Percentiles rank a stretch among this genome's conserved stretches.
These are phyloP conservation scores for Prillingera fragicola DNA, from an alignment of 1,284 basidiomycete genomes.

Conservation along the genomic window DNA sequence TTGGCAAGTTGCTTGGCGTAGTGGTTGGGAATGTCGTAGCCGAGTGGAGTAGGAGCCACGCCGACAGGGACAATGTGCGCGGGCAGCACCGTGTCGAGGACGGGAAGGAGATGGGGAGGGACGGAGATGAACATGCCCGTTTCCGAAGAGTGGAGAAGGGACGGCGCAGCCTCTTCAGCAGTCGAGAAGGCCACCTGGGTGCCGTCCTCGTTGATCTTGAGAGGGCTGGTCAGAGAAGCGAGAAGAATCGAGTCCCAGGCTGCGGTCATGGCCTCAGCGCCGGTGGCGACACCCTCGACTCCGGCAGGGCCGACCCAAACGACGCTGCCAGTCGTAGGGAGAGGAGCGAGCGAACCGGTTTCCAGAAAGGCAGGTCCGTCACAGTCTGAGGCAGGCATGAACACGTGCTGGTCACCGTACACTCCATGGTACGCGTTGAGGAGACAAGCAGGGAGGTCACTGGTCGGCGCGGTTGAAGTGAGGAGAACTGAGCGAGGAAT, in stretches of 20 bases:
- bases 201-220: slow-evolving; percentile 22
- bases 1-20: slow-evolving; percentile 39
- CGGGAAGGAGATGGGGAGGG: slow-evolving; percentile 23
- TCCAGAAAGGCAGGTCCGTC: slow-evolving; percentile 3
- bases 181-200: slow-evolving; percentile 29
- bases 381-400: slow-evolving; percentile 18
- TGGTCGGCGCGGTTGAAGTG: slow-evolving; percentile 3
- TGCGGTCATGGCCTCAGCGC: no score
- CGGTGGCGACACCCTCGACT: slow-evolving; percentile 3
- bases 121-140: slow-evolving; percentile 35
- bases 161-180: neutral
- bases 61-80: slow-evolving; percentile 42
- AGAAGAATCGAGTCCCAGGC: no score
- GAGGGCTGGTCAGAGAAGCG: neutral
- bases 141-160: slow-evolving; percentile 24
- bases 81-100: slow-evolving; percentile 45
- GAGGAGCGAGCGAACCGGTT: slow-evolving; percentile 17
- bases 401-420: slow-evolving; percentile 24
- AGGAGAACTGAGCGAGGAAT: neutral
- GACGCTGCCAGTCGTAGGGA: slow-evolving; percentile 2
- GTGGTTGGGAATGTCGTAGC: slow-evolving; percentile 26
- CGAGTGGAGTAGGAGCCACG: slow-evolving; percentile 15
- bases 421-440: slow-evolving; percentile 24
- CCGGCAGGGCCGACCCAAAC: slow-evolving; percentile 10
- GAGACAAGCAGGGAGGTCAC: slow-evolving; percentile 16